Percentiles rank a stretch among this genome's conserved stretches.
These are phyloP conservation scores for Helotiales sp. DNA, from an alignment of 2,329 filamentous ascomycete genomes.

Conservation along the genomic window DNA sequence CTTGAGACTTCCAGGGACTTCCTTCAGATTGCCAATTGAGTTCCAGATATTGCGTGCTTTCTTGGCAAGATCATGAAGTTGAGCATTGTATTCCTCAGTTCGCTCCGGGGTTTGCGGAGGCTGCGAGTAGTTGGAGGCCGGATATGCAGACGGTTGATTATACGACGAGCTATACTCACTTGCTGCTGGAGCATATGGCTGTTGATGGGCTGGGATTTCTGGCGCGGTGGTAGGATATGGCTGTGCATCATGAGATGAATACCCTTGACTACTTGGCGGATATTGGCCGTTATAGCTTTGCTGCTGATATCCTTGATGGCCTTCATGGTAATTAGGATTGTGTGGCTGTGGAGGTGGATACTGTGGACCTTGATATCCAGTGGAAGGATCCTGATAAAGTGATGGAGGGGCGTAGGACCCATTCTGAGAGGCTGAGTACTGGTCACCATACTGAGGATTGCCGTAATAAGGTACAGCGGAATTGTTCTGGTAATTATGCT, in stretches of 20 bases:
- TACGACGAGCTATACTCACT: constrained; percentile 25
- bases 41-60: constrained; percentile 65
- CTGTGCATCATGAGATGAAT: constrained; percentile 17
- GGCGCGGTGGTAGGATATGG: constrained; percentile 23
- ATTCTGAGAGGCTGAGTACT: constrained; percentile 33
- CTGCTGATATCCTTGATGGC: constrained; percentile 29
- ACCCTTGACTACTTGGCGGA: constrained; percentile 21
- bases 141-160: constrained; percentile 28
- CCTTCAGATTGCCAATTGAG: constrained; percentile 56
- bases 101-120: constrained; percentile 27
- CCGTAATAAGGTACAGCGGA: constrained; percentile 39
- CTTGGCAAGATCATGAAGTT: constrained; percentile 53
- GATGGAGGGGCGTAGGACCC: constrained; percentile 32
- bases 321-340: constrained; percentile 24
- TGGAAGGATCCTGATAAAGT: constrained; percentile 27
- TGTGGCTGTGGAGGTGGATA: constrained; percentile 26
- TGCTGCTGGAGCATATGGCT: constrained; percentile 20
- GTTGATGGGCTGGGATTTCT: constrained; percentile 21
- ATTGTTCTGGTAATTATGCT: constrained; percentile 32
- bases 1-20: constrained; percentile 61
- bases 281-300: constrained; percentile 28
- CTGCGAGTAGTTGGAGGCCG: constrained; percentile 26
- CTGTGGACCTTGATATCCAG: constrained; percentile 26
- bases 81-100: constrained; percentile 45
- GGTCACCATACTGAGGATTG: constrained; percentile 35